These are phyloP conservation scores for Tilletia caries DNA, from an alignment of 1,284 basidiomycete genomes.

Conservation along the genomic window DNA sequence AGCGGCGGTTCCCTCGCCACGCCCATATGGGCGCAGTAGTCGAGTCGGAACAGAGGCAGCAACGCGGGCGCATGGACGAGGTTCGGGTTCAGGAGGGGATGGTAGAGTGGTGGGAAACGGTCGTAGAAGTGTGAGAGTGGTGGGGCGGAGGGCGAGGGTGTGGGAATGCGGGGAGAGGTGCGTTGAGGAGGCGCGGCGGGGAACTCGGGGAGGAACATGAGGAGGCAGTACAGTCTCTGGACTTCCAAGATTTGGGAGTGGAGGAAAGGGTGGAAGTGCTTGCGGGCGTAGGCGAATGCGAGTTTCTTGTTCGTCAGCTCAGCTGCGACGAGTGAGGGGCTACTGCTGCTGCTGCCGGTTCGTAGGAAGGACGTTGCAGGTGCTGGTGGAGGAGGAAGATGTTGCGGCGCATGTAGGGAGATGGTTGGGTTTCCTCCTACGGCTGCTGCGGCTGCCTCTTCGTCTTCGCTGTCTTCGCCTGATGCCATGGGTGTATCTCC, in stretches of 20 bases:
- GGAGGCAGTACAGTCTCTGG: slow-evolving; percentile 70
- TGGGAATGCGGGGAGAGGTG: background rate
- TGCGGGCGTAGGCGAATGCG: slow-evolving; percentile 73
- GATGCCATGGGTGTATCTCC: slow-evolving; percentile 15
- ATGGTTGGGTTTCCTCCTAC: background rate
- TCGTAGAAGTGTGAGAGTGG: slow-evolving; percentile 22
- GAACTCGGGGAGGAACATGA: slow-evolving; percentile 65
- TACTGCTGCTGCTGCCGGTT: background rate
- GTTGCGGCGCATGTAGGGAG: background rate
- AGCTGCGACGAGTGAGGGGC: background rate
- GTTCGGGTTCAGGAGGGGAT: slow-evolving; percentile 30
- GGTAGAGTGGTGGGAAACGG: slow-evolving; percentile 35
- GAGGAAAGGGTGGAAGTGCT: slow-evolving; percentile 68
- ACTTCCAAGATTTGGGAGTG: slow-evolving; percentile 66
- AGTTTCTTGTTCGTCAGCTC: slow-evolving; percentile 26
- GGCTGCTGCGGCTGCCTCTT: slow-evolving; percentile 1
- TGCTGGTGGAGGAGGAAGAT: too few species aligned
- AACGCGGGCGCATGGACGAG: slow-evolving; percentile 64
- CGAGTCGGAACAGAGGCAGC: slow-evolving; percentile 75
- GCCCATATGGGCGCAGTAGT: slow-evolving; percentile 80
- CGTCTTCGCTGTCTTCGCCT: slow-evolving; percentile 19
- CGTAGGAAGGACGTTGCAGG: background rate
- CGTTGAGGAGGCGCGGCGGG: background rate
- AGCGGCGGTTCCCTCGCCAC: slow-evolving; percentile 85
- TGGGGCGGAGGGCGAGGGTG: background rate